A percentile compares a stretch with the other conserved stretches of the same genome.
Conservation (phyloP, 176 grass and related monocot genomes). For the Oryza glaberrima region DNA sequence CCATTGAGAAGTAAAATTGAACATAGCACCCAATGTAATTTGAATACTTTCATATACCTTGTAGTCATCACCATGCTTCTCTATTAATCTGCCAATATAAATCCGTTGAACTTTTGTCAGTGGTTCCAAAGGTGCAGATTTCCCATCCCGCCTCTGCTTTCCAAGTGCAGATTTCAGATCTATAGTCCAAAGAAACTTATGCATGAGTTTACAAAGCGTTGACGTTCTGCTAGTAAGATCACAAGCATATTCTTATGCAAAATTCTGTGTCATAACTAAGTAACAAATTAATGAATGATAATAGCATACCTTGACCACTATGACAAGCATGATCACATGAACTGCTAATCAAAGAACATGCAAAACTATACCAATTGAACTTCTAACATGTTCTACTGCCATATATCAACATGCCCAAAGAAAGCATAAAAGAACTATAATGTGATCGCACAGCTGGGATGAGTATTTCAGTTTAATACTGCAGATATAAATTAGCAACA, state of each 20-base stretch:
- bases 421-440: neutral
- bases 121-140: conserved; percentile 66
- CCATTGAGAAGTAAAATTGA: neutral
- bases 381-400: neutral
- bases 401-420: neutral
- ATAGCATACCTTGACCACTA: neutral
- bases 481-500: neutral
- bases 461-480: neutral
- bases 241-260: neutral
- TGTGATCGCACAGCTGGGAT: neutral
- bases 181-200: conserved; percentile 36
- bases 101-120: conserved; percentile 75
- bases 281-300: conserved; percentile 1
- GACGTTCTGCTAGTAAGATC: neutral
- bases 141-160: conserved; percentile 80
- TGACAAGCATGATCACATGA: neutral
- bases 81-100: conserved; percentile 74
- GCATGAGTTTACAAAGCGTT: conserved; percentile 24
- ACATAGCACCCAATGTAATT: neutral
- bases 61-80: conserved; percentile 83
- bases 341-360: neutral
- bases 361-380: neutral
- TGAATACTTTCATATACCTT: conserved; percentile 53
- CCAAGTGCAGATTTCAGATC: conserved; percentile 91
- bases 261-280: neutral